Conservation (phyloP, 2,329 filamentous ascomycete species). For the Epichloe sp. region DNA sequence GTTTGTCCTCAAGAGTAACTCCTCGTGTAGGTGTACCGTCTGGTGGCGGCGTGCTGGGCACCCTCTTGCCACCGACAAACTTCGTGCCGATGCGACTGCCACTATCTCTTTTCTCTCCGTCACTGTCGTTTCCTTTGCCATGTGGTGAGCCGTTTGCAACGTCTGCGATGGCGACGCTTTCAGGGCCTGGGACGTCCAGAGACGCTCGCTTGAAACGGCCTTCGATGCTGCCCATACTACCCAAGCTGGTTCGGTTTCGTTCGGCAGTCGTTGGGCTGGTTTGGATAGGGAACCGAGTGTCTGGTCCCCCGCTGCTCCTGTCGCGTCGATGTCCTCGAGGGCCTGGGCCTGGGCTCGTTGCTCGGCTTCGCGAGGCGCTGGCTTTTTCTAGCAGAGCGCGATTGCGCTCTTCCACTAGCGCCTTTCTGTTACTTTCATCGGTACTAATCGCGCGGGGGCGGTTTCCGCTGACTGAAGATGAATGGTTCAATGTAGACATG, state of each 20-base stretch:
- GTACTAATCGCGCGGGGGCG: slow-evolving; percentile 82
- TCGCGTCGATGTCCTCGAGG: slow-evolving; percentile 60
- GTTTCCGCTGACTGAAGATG: slow-evolving; percentile 40
- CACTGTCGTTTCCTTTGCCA: slow-evolving; percentile 11
- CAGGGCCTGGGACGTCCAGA: slow-evolving; percentile 65
- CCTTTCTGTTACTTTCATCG: slow-evolving; percentile 88
- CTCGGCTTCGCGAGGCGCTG: slow-evolving; percentile 53
- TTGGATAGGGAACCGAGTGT: slow-evolving; percentile 75
- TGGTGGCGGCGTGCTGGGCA: slow-evolving; percentile 18
- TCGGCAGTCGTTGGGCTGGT: slow-evolving; percentile 48
- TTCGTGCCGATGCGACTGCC: slow-evolving; percentile 31
- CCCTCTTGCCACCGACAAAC: slow-evolving; percentile 38
- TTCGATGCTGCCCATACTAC: slow-evolving; percentile 30
- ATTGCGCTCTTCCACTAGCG: slow-evolving; percentile 86
- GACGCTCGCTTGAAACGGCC: slow-evolving; percentile 47
- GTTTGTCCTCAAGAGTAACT: slow-evolving; percentile 37
- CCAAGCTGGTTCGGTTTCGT: slow-evolving; percentile 36
- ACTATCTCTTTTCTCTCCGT: slow-evolving; percentile 50
- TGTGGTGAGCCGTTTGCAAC: slow-evolving; percentile 29
- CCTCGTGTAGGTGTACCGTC: slow-evolving; percentile 24
- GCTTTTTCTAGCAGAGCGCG: slow-evolving; percentile 62
- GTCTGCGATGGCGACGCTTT: slow-evolving; percentile 25
- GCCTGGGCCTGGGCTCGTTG: slow-evolving; percentile 57
- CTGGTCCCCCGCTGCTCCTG: slow-evolving; percentile 59
- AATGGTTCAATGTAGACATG: slow-evolving; percentile 57